Evolutionary conservation across 208 protist species (phyloP).

Genomic region (Leishmania tarentolae): DNA sequence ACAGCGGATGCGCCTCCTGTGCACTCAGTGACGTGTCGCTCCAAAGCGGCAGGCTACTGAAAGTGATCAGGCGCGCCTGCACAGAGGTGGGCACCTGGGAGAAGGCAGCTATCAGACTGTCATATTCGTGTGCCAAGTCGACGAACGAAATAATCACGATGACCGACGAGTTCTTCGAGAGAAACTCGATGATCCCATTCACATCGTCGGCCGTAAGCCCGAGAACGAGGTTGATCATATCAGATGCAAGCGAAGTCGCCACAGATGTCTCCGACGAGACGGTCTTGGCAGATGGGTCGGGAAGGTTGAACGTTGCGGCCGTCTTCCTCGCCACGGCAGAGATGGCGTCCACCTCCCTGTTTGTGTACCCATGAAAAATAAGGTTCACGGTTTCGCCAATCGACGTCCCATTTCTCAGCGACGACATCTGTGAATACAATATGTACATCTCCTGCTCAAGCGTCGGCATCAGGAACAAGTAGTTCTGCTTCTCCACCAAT

Average conservation of each 20-base stretch:
- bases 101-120: slow-evolving; percentile 18
- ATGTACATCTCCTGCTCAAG: slow-evolving; percentile 62
- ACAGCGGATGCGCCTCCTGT: not conserved
- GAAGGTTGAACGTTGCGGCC: not conserved
- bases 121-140: slow-evolving; percentile 40
- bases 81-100: not conserved
- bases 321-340: not conserved
- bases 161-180: slow-evolving; percentile 16
- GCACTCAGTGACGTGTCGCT: slow-evolving; percentile 20
- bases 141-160: slow-evolving; percentile 33
- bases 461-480: slow-evolving; percentile 29
- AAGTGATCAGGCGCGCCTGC: slow-evolving; percentile 33
- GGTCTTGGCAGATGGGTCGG: not conserved
- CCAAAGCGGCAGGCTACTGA: slow-evolving; percentile 55
- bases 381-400: not conserved
- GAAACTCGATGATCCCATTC: slow-evolving; percentile 15
- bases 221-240: slow-evolving; percentile 1
- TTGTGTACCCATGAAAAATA: not conserved
- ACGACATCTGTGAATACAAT: not conserved
- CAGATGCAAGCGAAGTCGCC: not conserved
- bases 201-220: slow-evolving; percentile 18
- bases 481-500: not conserved
- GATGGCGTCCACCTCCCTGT: not conserved
- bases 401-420: not conserved
- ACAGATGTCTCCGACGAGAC: not conserved